Evolutionary conservation across 495 filamentous ascomycete species (phyloP), one percentile per base, ranked within the genome.

Genomic region (Tuber melanosporum): DNA sequence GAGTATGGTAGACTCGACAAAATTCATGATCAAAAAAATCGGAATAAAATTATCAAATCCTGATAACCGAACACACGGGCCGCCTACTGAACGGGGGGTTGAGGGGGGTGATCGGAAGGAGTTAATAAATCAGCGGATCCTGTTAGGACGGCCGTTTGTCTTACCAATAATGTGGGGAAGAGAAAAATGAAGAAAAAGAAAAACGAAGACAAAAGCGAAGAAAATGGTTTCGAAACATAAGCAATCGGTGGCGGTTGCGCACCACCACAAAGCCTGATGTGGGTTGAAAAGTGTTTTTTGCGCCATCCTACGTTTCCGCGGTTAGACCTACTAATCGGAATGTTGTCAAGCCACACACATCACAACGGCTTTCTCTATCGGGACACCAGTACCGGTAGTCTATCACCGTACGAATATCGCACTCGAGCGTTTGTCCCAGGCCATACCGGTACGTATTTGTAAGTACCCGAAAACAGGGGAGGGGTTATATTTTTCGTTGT

Each of bases 271-370:
- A 22, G 15, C 57, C 32, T 36, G 12, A 36, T 32, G 12, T 66
- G 57, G 26, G 57, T 32, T 66, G 32, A 66, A 69, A 77, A 70
- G 45, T 73, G 45, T 36, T 79, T 72, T 74, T 80, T 79, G 52
- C 78, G 78, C 78, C 73, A 79, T 79, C 66, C 69, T 72, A 49
- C 74, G 69, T n/a, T 77, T 75, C 71, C 39, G 39, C 44, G 42
- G 57, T 47, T 70, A 71, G 74, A 26, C 17, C 49, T 77, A 4
- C 72, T 70, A 26, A 46, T 62, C 69, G 46, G 46, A 71, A 47
- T 62, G 44, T 70, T 71, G 49, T 77, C 69, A 66, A 66, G 57
- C 57, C 26, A 66, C 57, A 66, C 57, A 66, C 57, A 17, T 4
- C 26, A 36, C 26, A 36, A 36, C 17, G 3, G 26, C 39, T 3